A percentile compares a stretch with the other conserved stretches of the same genome.
These are phyloP conservation scores for Sordariomycetes sp. DNA, from an alignment of 2,329 filamentous ascomycete genomes.

Conservation along the genomic window DNA sequence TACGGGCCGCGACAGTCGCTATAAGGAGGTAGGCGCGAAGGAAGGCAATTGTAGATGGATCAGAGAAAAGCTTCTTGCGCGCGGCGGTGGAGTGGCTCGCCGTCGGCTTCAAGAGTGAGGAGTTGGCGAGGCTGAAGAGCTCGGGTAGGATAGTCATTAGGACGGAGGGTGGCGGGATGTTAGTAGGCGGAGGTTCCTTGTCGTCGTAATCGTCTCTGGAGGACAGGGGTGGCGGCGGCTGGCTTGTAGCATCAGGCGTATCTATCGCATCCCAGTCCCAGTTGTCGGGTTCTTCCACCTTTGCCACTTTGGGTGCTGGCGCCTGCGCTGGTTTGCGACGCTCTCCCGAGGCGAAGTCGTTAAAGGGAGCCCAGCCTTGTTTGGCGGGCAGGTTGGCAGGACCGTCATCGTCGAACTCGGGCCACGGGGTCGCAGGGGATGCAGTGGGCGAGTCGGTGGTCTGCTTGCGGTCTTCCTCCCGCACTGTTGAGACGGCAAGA, in stretches of 20 bases:
- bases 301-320: slow-evolving; percentile 4
- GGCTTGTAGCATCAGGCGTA: slow-evolving; percentile 2
- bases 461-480: slow-evolving; percentile 20
- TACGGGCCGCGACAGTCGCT: slow-evolving; percentile 59
- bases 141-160: slow-evolving; percentile 67
- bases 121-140: slow-evolving; percentile 55
- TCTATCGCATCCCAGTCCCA: slow-evolving; percentile 43
- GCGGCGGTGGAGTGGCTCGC: slow-evolving; percentile 44
- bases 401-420: slow-evolving; percentile 17
- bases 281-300: slow-evolving; percentile 13
- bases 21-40: slow-evolving; percentile 54
- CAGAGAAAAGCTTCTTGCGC: slow-evolving; percentile 53
- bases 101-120: slow-evolving; percentile 54
- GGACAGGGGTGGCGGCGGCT: neutral
- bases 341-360: slow-evolving; percentile 20
- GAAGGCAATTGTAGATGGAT: slow-evolving; percentile 51
- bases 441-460: slow-evolving; percentile 22
- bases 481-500: slow-evolving; percentile 32
- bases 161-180: slow-evolving; percentile 80
- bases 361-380: slow-evolving; percentile 42
- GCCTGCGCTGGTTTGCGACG: slow-evolving; percentile 10
- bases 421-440: slow-evolving; percentile 35
- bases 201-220: slow-evolving; percentile 11
- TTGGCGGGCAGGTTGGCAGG: slow-evolving; percentile 14
- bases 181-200: slow-evolving; percentile 56